Evolutionary conservation across 305 asterid genomes (phyloP), one percentile per base, ranked within the genome.

Genomic region (Fraxinus platypoda): DNA sequence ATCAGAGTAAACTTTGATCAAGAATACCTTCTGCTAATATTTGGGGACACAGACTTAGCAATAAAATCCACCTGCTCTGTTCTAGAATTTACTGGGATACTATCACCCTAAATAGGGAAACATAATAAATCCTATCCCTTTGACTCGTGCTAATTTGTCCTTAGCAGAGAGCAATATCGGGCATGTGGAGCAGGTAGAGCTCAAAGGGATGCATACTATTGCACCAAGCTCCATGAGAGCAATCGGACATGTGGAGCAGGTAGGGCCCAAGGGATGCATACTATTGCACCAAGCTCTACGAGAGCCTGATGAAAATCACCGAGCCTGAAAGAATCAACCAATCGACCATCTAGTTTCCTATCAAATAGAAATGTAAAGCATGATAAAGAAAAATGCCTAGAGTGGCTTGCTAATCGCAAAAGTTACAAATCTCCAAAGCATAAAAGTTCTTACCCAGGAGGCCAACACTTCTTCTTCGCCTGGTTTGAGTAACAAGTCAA

Each of bases 221-320:
- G 99, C 98, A 84, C 99, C 98, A 78, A 96, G 98, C 86, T 94
- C 99, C 98, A 96, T 96, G 81, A 96, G 80, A 78, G 97, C 93
- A 82, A 94, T 83, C 70, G 98, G 97, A 78, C 99, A 96, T 21
- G 68, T 66, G 80, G 92, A 85, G 88, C 99, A 94, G 82, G 89
- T 84, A 76, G 98, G 98, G 80, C 86, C 71, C 34, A 85, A 28
- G 75, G 80, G 78, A 92, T 91, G 89, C 98, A 96, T 38, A 90
- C 9, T 5, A 97, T 94, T 19, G 99, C 98, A 84, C 99, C 99
- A 76, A 96, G 98, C 86, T 96, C 99, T 98, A 95, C 92, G 82
- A 95, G 80, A 78, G 97, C 93, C 93, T 95, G 98, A 83, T 95
- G 93, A 88, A 94, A 94, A 88, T 93, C 98, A 83, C 97, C 99